These are phyloP conservation scores for Cercospora brassicicola DNA, from an alignment of 2,329 filamentous ascomycete species.

Conservation along the genomic window DNA sequence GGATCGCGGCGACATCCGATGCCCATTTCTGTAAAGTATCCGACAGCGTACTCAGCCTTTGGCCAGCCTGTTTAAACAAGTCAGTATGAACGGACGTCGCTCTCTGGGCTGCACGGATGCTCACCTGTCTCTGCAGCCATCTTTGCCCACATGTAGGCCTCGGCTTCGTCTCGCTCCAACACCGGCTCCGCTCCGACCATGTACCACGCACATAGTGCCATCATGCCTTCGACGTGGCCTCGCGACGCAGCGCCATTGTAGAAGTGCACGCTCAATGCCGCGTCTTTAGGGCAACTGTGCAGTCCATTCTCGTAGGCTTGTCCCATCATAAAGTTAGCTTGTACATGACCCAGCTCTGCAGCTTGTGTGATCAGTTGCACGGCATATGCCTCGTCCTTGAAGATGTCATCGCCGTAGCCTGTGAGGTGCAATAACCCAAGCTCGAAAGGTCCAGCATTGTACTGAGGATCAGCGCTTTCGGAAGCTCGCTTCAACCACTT, in stretches of 20 bases:
- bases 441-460: slow-evolving; percentile 90
- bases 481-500: slow-evolving; percentile 95
- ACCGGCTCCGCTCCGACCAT: slow-evolving; percentile 91
- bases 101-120: slow-evolving; percentile 40
- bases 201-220: slow-evolving; percentile 98
- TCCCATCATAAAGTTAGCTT: slow-evolving; percentile 86
- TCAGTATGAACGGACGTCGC: slow-evolving; percentile 12
- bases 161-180: slow-evolving; percentile 89
- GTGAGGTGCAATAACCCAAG: slow-evolving; percentile 84
- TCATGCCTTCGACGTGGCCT: slow-evolving; percentile 86
- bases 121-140: slow-evolving; percentile 81
- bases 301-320: slow-evolving; percentile 94
- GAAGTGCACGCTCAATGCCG: slow-evolving; percentile 92
- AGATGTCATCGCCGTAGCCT: slow-evolving; percentile 92
- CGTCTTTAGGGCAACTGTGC: slow-evolving; percentile 83
- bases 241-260: slow-evolving; percentile 89
- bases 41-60: slow-evolving; percentile 87
- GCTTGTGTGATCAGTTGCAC: slow-evolving; percentile 93
- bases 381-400: slow-evolving; percentile 85
- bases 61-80: slow-evolving; percentile 51
- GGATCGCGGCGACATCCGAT: slow-evolving; percentile 92
- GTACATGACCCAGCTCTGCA: slow-evolving; percentile 83
- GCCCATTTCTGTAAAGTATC: slow-evolving; percentile 98
- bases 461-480: slow-evolving; percentile 85
- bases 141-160: slow-evolving; percentile 94